A percentile compares a stretch with the other conserved stretches of the same genome.
Evolutionary conservation across 345 rosid species (phyloP).

Genomic region (Cardamine resedifolia): DNA sequence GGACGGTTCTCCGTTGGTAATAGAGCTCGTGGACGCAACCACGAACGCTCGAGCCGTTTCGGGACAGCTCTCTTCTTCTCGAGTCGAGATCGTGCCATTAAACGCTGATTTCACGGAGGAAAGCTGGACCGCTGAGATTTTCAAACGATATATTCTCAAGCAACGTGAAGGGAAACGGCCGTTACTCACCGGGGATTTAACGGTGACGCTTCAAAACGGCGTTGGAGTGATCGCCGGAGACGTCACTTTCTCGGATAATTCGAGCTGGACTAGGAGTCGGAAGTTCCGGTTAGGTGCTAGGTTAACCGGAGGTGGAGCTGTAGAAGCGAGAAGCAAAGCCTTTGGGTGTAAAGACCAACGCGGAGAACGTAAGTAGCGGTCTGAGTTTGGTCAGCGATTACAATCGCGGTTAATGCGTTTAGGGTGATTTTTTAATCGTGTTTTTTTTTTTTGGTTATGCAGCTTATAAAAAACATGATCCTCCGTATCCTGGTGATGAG

Average conservation of each 20-base stretch:
- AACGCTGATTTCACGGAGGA: constrained; percentile 63
- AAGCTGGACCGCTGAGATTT: constrained; percentile 49
- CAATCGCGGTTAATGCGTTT: constrained; percentile 18
- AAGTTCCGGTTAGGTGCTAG: constrained; percentile 76
- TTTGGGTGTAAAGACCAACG: constrained; percentile 81
- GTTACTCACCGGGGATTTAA: constrained; percentile 60
- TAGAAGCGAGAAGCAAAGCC: constrained; percentile 66
- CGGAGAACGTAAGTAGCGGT: constrained; percentile 67
- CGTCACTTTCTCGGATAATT: constrained; percentile 67
- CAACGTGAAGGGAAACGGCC: constrained; percentile 75
- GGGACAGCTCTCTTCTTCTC: constrained; percentile 54
- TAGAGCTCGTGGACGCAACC: constrained; percentile 50
- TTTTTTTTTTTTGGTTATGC: constrained; percentile 3
- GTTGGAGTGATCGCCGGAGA: constrained; percentile 43
- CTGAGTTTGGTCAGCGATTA: constrained; percentile 4
- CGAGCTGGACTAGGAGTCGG: constrained; percentile 75
- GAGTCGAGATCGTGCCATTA: constrained; percentile 58
- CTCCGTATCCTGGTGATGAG: constrained; percentile 58
- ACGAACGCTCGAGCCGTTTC: constrained; percentile 39
- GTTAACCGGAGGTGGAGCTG: constrained; percentile 40
- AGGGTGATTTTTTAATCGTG: neutral
- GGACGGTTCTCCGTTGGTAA: constrained; percentile 43
- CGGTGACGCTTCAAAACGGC: constrained; percentile 48
- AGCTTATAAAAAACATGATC: constrained; percentile 78
- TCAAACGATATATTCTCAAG: constrained; percentile 46